Conservation (phyloP, 1,284 basidiomycete species). For the Ceratorhiza oryzae-sativae region DNA sequence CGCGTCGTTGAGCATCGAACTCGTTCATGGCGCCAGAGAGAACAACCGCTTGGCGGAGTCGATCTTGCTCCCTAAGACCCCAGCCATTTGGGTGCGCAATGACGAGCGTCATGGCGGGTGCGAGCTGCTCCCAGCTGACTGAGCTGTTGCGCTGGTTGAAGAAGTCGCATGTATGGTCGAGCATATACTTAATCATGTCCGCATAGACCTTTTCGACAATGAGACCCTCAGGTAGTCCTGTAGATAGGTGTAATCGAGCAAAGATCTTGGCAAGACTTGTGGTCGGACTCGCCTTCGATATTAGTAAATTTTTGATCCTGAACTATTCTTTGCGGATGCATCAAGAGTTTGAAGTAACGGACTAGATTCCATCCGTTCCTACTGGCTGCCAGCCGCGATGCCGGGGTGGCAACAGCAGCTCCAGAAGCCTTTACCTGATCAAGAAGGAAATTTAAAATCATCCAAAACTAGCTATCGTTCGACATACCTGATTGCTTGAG, state of each 20-base stretch:
- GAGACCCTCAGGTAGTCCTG: neutral
- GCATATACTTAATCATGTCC: conserved; percentile 3
- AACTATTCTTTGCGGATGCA: conserved; percentile 15
- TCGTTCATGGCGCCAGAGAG: neutral
- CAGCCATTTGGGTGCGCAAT: conserved; percentile 27
- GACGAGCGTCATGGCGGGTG: neutral
- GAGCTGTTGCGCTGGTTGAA: neutral
- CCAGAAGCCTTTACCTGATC: neutral
- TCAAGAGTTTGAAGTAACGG: conserved; percentile 20
- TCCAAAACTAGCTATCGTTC: neutral
- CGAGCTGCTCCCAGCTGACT: neutral
- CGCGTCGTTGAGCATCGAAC: neutral
- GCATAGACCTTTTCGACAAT: conserved; percentile 7
- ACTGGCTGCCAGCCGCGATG: neutral
- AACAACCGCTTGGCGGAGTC: neutral
- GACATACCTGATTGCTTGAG: conserved; percentile 5
- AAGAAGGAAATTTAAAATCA: neutral
- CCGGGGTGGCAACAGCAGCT: neutral
- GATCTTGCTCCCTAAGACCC: conserved; percentile 1
- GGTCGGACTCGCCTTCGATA: too few relatives aligned
- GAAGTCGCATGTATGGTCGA: conserved; percentile 15
- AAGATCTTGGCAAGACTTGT: too few relatives aligned
- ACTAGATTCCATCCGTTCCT: neutral
- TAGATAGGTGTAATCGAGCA: too few relatives aligned
- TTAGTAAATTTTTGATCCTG: neutral